Base-by-base conservation (phyloP, 2,329 filamentous ascomycete species). In the Neofusicoccum umdonicola region DNA sequence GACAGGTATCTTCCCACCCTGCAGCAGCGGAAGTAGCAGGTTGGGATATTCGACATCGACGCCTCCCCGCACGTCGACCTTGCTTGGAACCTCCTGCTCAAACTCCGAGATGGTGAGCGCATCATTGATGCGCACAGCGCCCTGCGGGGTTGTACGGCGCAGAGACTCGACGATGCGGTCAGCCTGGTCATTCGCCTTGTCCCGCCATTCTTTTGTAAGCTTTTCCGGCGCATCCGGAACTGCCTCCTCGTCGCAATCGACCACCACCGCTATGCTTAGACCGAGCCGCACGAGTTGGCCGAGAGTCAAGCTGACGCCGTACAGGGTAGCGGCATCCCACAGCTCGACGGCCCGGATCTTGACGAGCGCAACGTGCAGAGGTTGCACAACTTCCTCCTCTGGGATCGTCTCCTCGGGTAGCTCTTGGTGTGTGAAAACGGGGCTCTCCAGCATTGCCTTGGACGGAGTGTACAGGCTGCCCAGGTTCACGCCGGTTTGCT, bases 281-380 rank as follows among this genome's bases (percentile, higher is more conserved):
- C 95, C 94, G 13, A 99, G 84, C 61, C 89, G 88, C 44, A 88
- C 87, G 57, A 99, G 86, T 75, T 97, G 94, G 35, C 89, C 88
- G 45, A 99, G 79, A 0, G 95, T 98, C 74, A 89, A 88, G 4
- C 90, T 92, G 65, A 98, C 87, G 1, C 92, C 93, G 51, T 84
- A 78, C 11, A 98, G 74, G 0, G 87, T 90, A 1, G 81, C 78
- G 66, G 93, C 85, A 70, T 91, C 84, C 52, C 96, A 83, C 1
- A 82, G 77, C 70, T 96, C 89, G 0, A 92, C 89, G 48, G 86
- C 85, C 62, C 90, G 87, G 63, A 99, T 83, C 77, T 96, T 97
- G 68, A 97, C 88, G 64, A 99, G 80, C 15, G 95, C 93, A 65
- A 97, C 83, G 76, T 97, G 91, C 17, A 91, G 76, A 39, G 80